A percentile compares a stretch with the other conserved stretches of the same genome.
These are phyloP conservation scores for Stagonosporopsis rhizophila DNA, from an alignment of 2,329 filamentous ascomycete species.

Conservation along the genomic window DNA sequence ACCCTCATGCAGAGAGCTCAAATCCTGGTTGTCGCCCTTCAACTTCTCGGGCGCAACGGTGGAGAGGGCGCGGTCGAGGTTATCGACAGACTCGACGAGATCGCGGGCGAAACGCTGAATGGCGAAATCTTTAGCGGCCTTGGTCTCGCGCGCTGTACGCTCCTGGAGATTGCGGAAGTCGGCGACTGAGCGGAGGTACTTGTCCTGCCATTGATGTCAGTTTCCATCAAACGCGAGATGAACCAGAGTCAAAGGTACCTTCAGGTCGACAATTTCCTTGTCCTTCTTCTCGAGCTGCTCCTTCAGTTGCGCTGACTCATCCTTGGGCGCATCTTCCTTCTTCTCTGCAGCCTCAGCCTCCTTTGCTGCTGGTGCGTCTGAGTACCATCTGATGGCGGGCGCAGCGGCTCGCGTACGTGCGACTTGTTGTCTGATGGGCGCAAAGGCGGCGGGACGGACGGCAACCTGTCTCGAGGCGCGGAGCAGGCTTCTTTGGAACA, in stretches of 20 bases:
- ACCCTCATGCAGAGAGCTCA: conserved; percentile 82
- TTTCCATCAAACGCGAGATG: background rate
- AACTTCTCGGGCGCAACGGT: conserved; percentile 81
- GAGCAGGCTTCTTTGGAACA: conserved; percentile 61
- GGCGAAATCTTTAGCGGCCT: conserved; percentile 86
- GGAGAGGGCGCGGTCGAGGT: conserved; percentile 88
- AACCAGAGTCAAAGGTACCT: conserved; percentile 63
- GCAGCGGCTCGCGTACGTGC: conserved; percentile 40
- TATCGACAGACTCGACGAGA: conserved; percentile 93
- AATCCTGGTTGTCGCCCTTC: conserved; percentile 70
- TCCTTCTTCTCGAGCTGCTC: conserved; percentile 76
- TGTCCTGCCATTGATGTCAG: conserved; percentile 69
- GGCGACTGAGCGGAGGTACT: conserved; percentile 90
- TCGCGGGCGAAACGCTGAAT: conserved; percentile 95
- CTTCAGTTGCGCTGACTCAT: conserved; percentile 53
- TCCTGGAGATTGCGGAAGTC: conserved; percentile 99
- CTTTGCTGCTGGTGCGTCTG: conserved; percentile 54
- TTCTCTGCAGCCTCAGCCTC: conserved; percentile 52
- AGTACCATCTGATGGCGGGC: conserved; percentile 54
- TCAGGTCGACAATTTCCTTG: conserved; percentile 79
- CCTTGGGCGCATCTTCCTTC: conserved; percentile 54
- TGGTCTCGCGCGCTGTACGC: conserved; percentile 88
- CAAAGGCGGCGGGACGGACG: conserved; percentile 51
- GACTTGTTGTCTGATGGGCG: conserved; percentile 43
- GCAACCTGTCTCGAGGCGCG: conserved; percentile 55